Evolutionary conservation across 768 basidiomycete genomes (phyloP).

Genomic region (Royoungia palumana): DNA sequence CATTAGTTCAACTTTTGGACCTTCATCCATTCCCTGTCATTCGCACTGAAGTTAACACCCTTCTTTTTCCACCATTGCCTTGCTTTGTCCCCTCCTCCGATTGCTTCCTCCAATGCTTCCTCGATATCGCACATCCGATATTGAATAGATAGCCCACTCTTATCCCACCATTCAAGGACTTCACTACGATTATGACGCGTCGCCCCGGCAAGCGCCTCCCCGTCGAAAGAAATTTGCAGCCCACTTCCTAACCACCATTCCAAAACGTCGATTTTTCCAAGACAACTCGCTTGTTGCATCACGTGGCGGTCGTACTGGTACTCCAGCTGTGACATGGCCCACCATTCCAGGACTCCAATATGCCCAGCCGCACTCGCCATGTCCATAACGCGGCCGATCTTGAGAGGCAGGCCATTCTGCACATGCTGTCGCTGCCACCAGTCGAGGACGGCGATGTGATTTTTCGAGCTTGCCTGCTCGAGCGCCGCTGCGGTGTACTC

Average conservation of each 20-base stretch:
- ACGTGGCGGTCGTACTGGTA: constrained; percentile 76
- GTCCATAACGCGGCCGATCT: constrained; percentile 83
- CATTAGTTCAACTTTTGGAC: constrained; percentile 65
- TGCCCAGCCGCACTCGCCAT: constrained; percentile 78
- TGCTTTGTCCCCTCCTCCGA: constrained; percentile 72
- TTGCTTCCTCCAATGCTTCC: constrained; percentile 85
- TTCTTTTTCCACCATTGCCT: constrained; percentile 79
- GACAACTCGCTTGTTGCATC: constrained; percentile 73
- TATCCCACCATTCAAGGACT: constrained; percentile 87
- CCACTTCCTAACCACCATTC: constrained; percentile 84
- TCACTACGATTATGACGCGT: constrained; percentile 79
- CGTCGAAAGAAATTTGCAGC: constrained; percentile 74
- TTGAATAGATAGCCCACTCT: constrained; percentile 71
- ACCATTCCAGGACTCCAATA: constrained; percentile 79
- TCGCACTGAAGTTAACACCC: constrained; percentile 80
- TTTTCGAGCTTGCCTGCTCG: constrained; percentile 75
- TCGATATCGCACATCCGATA: constrained; percentile 92
- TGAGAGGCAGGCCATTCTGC: constrained; percentile 54
- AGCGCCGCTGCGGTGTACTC: constrained; percentile 80
- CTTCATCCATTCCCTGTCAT: constrained; percentile 88
- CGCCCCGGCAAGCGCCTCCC: constrained; percentile 74
- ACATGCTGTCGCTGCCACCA: constrained; percentile 75
- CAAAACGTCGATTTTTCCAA: constrained; percentile 75
- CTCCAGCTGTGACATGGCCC: constrained; percentile 74
- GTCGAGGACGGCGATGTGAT: constrained; percentile 69